Evolutionary conservation across 805 yeast genomes (phyloP).

Genomic region (Clavispora phyllophila): DNA sequence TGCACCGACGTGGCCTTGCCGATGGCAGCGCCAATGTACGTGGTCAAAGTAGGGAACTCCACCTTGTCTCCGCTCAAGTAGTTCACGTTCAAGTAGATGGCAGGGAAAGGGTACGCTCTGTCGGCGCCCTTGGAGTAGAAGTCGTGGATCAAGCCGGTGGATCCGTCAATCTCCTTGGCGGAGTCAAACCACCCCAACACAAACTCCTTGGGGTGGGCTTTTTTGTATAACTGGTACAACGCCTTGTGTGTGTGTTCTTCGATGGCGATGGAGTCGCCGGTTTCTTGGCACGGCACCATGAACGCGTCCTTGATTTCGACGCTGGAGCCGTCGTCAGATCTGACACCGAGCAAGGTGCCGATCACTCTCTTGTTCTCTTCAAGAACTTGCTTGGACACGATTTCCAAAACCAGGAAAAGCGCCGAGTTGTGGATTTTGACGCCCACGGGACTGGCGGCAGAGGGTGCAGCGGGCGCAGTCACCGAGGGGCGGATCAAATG

Average conservation of each 20-base stretch:
- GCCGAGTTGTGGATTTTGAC: conserved; percentile 66
- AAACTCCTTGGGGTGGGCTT: conserved; percentile 70
- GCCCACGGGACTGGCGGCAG: conserved; percentile 43
- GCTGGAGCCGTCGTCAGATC: conserved; percentile 79
- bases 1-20: conserved; percentile 46
- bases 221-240: conserved; percentile 66
- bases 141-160: conserved; percentile 76
- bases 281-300: conserved; percentile 76
- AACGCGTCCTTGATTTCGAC: conserved; percentile 71
- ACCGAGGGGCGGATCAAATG: conserved; percentile 49
- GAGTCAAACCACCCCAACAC: conserved; percentile 85
- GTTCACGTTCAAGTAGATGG: conserved; percentile 72
- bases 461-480: conserved; percentile 40
- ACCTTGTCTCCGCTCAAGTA: conserved; percentile 45
- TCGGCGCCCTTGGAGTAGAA: conserved; percentile 67
- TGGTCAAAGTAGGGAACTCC: conserved; percentile 50
- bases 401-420: conserved; percentile 70
- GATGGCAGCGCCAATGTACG: conserved; percentile 75
- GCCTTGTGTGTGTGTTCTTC: conserved; percentile 72
- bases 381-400: conserved; percentile 49
- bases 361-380: conserved; percentile 52
- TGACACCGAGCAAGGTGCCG: conserved; percentile 75
- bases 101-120: conserved; percentile 70
- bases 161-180: conserved; percentile 56
- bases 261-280: conserved; percentile 66